These are phyloP conservation scores for Ustilago crameri DNA, from an alignment of 1,284 basidiomycete species.

Conservation along the genomic window DNA sequence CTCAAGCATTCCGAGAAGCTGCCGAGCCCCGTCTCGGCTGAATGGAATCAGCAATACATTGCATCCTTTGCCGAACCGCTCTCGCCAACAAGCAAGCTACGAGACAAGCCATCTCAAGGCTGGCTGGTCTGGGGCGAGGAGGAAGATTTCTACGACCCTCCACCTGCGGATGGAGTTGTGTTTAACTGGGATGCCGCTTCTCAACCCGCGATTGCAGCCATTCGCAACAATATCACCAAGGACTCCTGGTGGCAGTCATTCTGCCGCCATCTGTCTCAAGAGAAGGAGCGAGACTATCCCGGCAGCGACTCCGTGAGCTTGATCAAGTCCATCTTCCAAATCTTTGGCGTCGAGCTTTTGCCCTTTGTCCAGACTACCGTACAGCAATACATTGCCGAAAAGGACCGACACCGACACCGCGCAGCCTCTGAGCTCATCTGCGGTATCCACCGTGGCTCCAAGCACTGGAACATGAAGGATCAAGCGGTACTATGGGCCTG, in stretches of 20 bases:
- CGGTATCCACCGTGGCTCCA: slow-evolving; percentile 80
- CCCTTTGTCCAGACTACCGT: slow-evolving; percentile 75
- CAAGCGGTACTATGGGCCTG: slow-evolving; percentile 81
- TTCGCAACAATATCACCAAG: slow-evolving; percentile 72
- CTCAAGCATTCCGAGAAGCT: slow-evolving; percentile 71
- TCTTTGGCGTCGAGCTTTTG: slow-evolving; percentile 74
- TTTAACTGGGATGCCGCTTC: slow-evolving; percentile 78
- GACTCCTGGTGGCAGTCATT: slow-evolving; percentile 75
- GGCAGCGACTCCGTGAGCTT: slow-evolving; percentile 69
- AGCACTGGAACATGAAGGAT: slow-evolving; percentile 83
- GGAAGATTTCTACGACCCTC: slow-evolving; percentile 77
- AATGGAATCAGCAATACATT: slow-evolving; percentile 74
- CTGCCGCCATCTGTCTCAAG: slow-evolving; percentile 61
- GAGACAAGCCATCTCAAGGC: slow-evolving; percentile 85
- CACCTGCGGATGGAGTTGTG: slow-evolving; percentile 71
- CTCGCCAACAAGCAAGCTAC: slow-evolving; percentile 71
- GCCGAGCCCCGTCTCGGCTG: slow-evolving; percentile 60
- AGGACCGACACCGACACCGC: slow-evolving; percentile 89
- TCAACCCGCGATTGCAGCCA: slow-evolving; percentile 73
- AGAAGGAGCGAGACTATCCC: slow-evolving; percentile 64
- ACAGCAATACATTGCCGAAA: slow-evolving; percentile 74
- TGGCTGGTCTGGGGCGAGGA: slow-evolving; percentile 84
- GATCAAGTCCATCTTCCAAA: slow-evolving; percentile 72
- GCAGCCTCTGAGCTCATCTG: slow-evolving; percentile 87
- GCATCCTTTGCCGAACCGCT: slow-evolving; percentile 69